These are phyloP conservation scores for Rhazya stricta DNA, from an alignment of 257 asterid species.

Conservation along the genomic window DNA sequence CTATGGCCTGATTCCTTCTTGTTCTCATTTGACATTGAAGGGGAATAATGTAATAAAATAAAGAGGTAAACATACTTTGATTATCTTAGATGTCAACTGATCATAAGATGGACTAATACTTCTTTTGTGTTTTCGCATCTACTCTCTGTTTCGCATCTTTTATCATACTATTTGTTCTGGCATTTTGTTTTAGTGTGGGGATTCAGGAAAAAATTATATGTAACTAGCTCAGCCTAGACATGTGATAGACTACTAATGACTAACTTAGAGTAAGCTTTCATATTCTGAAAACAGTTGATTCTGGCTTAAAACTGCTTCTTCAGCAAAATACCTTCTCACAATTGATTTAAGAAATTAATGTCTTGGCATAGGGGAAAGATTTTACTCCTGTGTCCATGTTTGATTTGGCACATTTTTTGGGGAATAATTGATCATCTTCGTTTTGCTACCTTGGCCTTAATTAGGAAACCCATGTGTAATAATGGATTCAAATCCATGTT, in stretches of 20 bases:
- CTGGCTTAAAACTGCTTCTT: neutral
- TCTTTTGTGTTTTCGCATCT: too few species aligned
- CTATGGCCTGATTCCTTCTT: neutral
- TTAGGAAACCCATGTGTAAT: neutral
- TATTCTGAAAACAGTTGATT: neutral
- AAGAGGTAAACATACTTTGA: neutral
- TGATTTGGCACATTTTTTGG: neutral
- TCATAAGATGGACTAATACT: neutral
- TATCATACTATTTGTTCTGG: neutral
- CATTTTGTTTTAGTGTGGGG: neutral
- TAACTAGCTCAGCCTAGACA: neutral
- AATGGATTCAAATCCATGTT: neutral
- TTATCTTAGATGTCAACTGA: neutral
- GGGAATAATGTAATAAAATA: neutral
- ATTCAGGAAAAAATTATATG: too few species aligned
- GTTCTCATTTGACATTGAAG: neutral
- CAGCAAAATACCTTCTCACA: neutral
- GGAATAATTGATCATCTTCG: neutral
- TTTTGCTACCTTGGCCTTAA: neutral
- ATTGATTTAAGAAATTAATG: neutral
- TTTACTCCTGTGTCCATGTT: neutral
- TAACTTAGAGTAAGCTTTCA: neutral
- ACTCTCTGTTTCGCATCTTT: neutral
- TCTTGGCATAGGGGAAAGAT: neutral
- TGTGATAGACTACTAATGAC: neutral